phyloP scores from a whole-genome alignment of 257 asterid species.

The Paulownia fortunei region DNA sequence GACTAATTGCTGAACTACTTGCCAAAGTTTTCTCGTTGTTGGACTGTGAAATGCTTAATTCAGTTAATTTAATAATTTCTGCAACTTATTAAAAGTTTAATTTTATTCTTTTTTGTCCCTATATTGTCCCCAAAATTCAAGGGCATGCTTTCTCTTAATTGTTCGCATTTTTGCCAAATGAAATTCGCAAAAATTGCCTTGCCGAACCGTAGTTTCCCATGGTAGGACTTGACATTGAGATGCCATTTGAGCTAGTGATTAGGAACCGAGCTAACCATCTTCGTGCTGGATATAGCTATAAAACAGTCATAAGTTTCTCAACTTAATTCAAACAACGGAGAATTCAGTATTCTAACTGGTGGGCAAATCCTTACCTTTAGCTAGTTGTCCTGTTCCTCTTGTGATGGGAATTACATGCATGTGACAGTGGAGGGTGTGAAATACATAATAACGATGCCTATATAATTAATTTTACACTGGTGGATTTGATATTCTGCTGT shows the following conservation, averaged over 20 bases:
- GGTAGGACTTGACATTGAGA: not conserved
- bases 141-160: not conserved
- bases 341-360: not conserved
- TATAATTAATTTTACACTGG: not conserved
- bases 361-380: not conserved
- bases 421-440: not conserved
- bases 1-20: not conserved
- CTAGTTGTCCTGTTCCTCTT: not conserved
- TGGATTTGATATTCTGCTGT: not conserved
- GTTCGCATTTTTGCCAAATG: not conserved
- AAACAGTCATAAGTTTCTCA: not conserved
- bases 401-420: not conserved
- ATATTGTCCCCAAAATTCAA: not conserved
- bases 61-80: not conserved
- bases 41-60: slow-evolving; percentile 9
- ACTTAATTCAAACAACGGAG: not conserved
- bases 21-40: not conserved
- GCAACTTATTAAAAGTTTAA: not conserved
- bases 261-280: not conserved
- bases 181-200: not conserved
- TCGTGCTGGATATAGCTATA: not conserved
- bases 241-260: not conserved
- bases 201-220: not conserved
- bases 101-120: not conserved
- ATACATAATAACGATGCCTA: not conserved